phyloP scores from a whole-genome alignment of 495 filamentous ascomycete genomes.

The Pseudevernia furfuracea region DNA sequence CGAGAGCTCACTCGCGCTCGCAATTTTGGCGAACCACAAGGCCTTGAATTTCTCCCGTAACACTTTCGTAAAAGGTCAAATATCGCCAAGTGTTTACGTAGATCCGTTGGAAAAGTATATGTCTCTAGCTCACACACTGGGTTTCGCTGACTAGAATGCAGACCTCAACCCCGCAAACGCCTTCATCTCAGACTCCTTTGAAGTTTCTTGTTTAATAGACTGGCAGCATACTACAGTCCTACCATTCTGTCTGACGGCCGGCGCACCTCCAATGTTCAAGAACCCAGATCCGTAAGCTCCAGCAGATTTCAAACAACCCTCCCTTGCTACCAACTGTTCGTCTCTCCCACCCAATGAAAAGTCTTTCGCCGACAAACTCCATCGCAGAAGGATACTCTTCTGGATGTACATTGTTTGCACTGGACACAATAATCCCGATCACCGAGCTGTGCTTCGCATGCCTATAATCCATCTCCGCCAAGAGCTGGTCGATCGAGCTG shows the following conservation, averaged over 20 bases:
- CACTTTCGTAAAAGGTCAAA: slow-evolving; percentile 24
- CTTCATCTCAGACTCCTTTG: slow-evolving; percentile 27
- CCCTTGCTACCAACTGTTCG: slow-evolving; percentile 20
- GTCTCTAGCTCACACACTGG: slow-evolving; percentile 26
- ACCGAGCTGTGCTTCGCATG: slow-evolving; percentile 24
- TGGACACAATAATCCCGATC: slow-evolving; percentile 23
- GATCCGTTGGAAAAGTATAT: slow-evolving; percentile 28
- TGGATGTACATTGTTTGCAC: slow-evolving; percentile 27
- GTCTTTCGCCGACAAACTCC: slow-evolving; percentile 23
- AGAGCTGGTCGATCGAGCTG: slow-evolving; percentile 28
- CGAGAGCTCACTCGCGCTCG: neutral
- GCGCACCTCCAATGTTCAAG: slow-evolving; percentile 29
- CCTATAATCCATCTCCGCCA: slow-evolving; percentile 24
- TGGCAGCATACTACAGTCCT: slow-evolving; percentile 32
- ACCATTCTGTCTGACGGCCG: slow-evolving; percentile 30
- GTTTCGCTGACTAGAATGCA: no score
- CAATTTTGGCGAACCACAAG: slow-evolving; percentile 4
- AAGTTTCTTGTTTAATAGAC: slow-evolving; percentile 33
- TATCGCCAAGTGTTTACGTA: slow-evolving; percentile 20
- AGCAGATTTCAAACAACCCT: slow-evolving; percentile 19
- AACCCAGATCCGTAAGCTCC: slow-evolving; percentile 26
- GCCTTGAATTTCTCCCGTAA: slow-evolving; percentile 26
- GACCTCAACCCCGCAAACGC: slow-evolving; percentile 31
- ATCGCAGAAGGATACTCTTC: slow-evolving; percentile 25
- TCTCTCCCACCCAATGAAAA: slow-evolving; percentile 23